A percentile compares a stretch with the other conserved stretches of the same genome.
phyloP scores from a whole-genome alignment of 768 basidiomycete genomes.

The Nidula microcarpa region DNA sequence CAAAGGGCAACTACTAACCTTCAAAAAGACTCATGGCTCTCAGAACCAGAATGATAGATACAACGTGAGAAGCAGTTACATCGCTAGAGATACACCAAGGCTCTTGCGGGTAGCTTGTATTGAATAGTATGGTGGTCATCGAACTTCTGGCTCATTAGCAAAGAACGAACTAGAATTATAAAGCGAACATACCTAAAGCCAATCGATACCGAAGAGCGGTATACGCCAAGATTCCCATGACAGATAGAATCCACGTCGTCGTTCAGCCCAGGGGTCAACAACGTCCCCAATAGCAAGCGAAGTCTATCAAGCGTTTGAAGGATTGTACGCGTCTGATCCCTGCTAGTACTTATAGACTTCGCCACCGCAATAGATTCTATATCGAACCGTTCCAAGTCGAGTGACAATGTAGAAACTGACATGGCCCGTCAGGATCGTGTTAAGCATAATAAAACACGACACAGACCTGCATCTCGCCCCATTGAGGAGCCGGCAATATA shows the following conservation, averaged over 20 bases:
- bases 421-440: neutral
- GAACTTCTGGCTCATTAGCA: constrained; percentile 20
- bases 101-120: constrained; percentile 28
- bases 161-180: neutral
- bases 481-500: constrained; percentile 12
- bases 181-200: constrained; percentile 47
- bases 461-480: constrained; percentile 19
- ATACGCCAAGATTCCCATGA: constrained; percentile 49
- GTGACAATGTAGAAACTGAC: constrained; percentile 44
- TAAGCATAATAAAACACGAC: neutral
- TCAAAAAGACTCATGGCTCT: constrained; percentile 73
- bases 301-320: constrained; percentile 51
- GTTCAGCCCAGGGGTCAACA: constrained; percentile 71
- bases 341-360: constrained; percentile 47
- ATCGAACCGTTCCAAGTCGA: constrained; percentile 52
- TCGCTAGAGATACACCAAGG: constrained; percentile 74
- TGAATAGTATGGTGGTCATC: constrained; percentile 39
- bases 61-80: constrained; percentile 65
- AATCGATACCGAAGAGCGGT: constrained; percentile 28
- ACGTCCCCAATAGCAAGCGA: constrained; percentile 54
- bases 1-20: constrained; percentile 26
- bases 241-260: constrained; percentile 70
- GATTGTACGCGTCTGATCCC: constrained; percentile 35
- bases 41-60: constrained; percentile 65
- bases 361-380: constrained; percentile 44